Conservation (phyloP, 179 eudicot species). For the Monotropa hypopitys region DNA sequence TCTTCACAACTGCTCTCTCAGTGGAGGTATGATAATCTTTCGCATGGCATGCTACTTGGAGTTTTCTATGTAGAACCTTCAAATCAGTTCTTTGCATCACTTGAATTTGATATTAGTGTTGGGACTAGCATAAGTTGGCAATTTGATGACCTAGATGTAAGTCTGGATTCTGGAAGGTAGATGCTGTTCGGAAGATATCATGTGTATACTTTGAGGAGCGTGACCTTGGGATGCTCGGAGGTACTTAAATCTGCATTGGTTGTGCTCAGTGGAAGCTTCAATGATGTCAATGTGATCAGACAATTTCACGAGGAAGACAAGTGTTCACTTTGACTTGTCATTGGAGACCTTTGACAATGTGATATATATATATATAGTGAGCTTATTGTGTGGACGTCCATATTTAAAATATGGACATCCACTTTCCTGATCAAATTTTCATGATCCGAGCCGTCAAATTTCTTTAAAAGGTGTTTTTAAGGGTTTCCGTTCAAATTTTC, state of each 20-base stretch:
- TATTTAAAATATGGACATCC: no score
- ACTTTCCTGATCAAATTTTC: no score
- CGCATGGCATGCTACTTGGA: neutral
- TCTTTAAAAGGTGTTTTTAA: no score
- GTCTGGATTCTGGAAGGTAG: neutral
- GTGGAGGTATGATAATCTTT: constrained; percentile 41
- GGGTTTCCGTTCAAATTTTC: no score
- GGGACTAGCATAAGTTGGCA: neutral
- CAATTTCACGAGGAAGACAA: neutral
- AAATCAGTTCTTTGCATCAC: neutral
- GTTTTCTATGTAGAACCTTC: neutral
- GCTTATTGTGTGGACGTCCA: no score
- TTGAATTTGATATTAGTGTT: neutral
- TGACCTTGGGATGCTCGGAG: neutral
- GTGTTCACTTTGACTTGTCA: neutral
- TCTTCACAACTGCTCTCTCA: constrained; percentile 39
- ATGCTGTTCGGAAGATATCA: neutral
- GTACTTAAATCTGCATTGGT: neutral
- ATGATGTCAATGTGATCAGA: neutral
- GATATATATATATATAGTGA: no score
- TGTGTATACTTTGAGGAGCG: neutral
- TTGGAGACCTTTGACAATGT: neutral
- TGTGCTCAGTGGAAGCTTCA: neutral
- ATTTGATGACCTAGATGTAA: neutral
- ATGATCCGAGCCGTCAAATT: no score